Evolutionary conservation across 148 eudicot species (phyloP), one percentile per base, ranked within the genome.

Genomic region (Camellia sinensis): DNA sequence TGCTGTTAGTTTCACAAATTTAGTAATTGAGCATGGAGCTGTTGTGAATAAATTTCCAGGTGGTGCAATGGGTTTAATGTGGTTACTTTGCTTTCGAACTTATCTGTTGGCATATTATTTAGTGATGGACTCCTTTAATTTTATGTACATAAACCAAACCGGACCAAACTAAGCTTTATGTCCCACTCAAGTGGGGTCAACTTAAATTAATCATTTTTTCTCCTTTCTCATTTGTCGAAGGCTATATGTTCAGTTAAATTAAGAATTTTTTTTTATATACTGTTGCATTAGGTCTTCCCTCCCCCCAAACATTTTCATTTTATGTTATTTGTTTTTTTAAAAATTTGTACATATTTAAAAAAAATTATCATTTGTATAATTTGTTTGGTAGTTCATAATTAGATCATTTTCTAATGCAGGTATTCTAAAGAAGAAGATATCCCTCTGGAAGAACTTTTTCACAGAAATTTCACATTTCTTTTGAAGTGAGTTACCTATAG

Each of bases 381-480:
- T 59, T 69, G 6, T 70, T 79, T 73, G 3, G 18, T 40, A 64
- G 67, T 44, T 74, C 22, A 2, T 75, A 15, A 67, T 70, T 66
- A 7, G 40, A 76, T 79, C 59, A 10, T 46, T 54, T 68, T 45
- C 46, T 80, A 44, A 54, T 87, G 72, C 86, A 93, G 99, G 95
- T 96, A 96, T 67, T 93, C 98, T 54, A 96, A 96, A 91, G 99
- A 96, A 84, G 98, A 96, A 89, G 87, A 82, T 56, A 82, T 96
- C 70, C 82, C 87, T 53, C 72, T 88, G 45, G 77, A 86, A 57
- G 93, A 89, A 29, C 88, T 87, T 76, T 50, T 69, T 29, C 75
- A 52, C 12, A 87, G 86, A 83, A 96, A 93, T 85, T 96, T 92
- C 83, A 89, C 92, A 0, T 92, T 89, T 81, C 97, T 96, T 84